Base-by-base conservation (phyloP, 129 eudicot species). In the Flaveria robusta region DNA sequence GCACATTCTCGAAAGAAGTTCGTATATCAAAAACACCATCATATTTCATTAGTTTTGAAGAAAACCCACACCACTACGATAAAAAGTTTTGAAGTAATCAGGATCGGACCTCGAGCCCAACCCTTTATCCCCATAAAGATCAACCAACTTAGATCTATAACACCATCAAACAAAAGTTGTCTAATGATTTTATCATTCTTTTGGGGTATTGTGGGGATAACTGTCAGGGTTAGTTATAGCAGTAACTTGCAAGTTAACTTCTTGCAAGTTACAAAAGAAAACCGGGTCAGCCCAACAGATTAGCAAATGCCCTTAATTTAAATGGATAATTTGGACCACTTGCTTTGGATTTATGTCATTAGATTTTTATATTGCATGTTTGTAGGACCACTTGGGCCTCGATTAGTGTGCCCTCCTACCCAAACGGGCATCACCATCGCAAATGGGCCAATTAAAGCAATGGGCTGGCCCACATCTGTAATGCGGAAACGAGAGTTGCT, bases 391-490 rank as follows among this genome's bases (percentile, higher is more conserved):
- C 39, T 70, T 12, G 0, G 55, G 41, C 69, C 83, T 80, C 69
- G 83, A 54, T 66, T 46, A 43, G 83, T 80, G 83, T 80, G 83
- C 83, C 43, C 47, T 22, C 47, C 18, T 31, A 71, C 56, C 82
- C 74, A 72, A 52, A 75, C 19, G 59, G 59, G 83, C n/a, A 46
- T 78, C 71, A 58, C 66, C 55, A 34, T 51, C 66, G 27, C 51
- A 9, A 66, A 72, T 45, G 79, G 72, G 75, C 70, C 83, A 68
- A 67, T 29, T 66, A 66, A 79, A 42, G 51, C 11, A 3, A 64
- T 26, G 69, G 83, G 79, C 69, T 73, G 83, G 74, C 76, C 83
- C 84, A 75, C 81, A 9, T 75, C 67, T 81, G 84, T 68, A 81
- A 74, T 81, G 79, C 79, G 68, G 83, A 71, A 65, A 29, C 64